Percentiles rank a stretch among this genome's conserved stretches.
These are phyloP conservation scores for Globisporangium nagaii DNA, from an alignment of 352 stramenopile genomes.

Conservation along the genomic window DNA sequence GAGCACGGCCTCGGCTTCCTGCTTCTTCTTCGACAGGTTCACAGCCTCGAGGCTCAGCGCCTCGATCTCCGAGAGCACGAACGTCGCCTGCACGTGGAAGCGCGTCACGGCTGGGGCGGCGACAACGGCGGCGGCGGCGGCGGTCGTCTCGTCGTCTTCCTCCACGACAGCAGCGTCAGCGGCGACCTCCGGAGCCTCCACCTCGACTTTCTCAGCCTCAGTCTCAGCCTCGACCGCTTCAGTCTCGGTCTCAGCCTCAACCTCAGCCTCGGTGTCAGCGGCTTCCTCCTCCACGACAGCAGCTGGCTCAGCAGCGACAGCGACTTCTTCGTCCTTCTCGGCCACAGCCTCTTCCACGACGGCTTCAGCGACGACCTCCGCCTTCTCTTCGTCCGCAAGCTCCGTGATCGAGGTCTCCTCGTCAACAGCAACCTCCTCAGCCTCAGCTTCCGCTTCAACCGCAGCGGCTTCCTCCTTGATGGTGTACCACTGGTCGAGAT, in stretches of 20 bases:
- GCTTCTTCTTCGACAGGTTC: constrained; percentile 72
- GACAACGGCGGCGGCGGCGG: not conserved
- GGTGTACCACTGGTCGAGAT: constrained; percentile 70
- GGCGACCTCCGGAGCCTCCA: constrained; percentile 3
- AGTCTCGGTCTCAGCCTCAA: constrained; percentile 7
- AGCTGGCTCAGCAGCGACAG: not conserved
- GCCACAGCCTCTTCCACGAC: constrained; percentile 13
- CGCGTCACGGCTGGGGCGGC: constrained; percentile 24
- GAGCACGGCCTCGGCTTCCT: constrained; percentile 64
- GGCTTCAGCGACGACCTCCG: constrained; percentile 1
- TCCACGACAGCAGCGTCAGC: not conserved
- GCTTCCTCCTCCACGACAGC: constrained; percentile 5
- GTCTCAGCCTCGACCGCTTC: constrained; percentile 7
- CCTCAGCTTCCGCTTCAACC: constrained; percentile 14
- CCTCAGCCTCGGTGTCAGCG: not conserved
- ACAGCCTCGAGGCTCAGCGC: constrained; percentile 69
- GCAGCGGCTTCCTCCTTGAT: constrained; percentile 28
- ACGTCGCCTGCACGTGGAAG: constrained; percentile 69
- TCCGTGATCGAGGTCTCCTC: constrained; percentile 14
- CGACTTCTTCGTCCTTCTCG: constrained; percentile 9
- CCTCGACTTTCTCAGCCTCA: constrained; percentile 10
- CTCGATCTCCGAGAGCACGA: constrained; percentile 71
- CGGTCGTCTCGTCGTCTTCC: constrained; percentile 11
- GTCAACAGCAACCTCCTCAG: constrained; percentile 3
- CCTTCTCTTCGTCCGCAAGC: constrained; percentile 11